These are phyloP conservation scores for Thecamonas trahens DNA, from an alignment of 78 protist species.

Conservation along the genomic window DNA sequence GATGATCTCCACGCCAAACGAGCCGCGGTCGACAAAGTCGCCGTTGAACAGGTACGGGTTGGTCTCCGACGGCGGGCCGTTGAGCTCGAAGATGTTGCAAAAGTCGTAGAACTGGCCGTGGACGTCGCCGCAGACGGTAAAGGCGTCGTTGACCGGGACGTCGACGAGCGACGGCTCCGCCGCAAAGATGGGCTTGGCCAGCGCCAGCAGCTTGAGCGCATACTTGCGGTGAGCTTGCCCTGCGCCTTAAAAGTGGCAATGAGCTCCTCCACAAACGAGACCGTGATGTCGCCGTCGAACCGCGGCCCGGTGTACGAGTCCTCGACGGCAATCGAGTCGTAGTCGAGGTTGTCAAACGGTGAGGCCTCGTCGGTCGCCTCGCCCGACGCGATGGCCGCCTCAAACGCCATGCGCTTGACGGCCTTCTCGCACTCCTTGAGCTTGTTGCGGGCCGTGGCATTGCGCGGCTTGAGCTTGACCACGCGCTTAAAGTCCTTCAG, in stretches of 20 bases:
- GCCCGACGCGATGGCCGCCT: constrained; percentile 52
- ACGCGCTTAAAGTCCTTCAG: constrained; percentile 44
- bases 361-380: neutral
- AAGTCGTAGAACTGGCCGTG: constrained; percentile 89
- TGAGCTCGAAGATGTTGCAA: constrained; percentile 74
- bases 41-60: constrained; percentile 87
- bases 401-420: constrained; percentile 55
- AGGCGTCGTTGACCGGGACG: constrained; percentile 45
- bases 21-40: constrained; percentile 84
- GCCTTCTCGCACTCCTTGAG: constrained; percentile 52
- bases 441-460: constrained; percentile 57
- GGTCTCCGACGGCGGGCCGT: constrained; percentile 69
- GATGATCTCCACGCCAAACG: constrained; percentile 75
- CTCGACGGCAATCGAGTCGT: constrained; percentile 42
- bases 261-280: constrained; percentile 52
- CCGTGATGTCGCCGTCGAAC: constrained; percentile 43
- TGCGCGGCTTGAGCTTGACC: constrained; percentile 41
- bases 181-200: neutral
- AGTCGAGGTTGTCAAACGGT: constrained; percentile 10
- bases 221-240: constrained; percentile 55
- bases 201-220: neutral
- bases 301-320: constrained; percentile 60
- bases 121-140: constrained; percentile 89
- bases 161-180: constrained; percentile 10
- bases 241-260: constrained; percentile 31